Evolutionary conservation across 2,329 filamentous ascomycete species (phyloP).

Genomic region (Phialophora verrucosa): DNA sequence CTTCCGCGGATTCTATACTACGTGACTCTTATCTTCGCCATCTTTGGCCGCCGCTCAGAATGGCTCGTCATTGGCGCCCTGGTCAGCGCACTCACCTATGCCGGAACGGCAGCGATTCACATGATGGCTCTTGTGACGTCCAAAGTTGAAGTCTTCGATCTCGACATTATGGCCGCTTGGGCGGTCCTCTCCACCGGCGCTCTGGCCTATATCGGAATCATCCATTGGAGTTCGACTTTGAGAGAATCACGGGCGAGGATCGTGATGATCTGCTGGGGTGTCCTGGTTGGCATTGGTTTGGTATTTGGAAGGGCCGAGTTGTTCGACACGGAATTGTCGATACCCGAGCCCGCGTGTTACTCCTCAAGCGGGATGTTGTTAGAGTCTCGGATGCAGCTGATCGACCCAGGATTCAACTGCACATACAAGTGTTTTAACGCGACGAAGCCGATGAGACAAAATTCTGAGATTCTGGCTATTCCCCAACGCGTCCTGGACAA

Average conservation of each 20-base stretch:
- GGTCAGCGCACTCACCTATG: constrained; percentile 41
- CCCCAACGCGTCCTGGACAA: constrained; percentile 34
- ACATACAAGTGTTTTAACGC: constrained; percentile 41
- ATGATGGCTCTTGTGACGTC: constrained; percentile 39
- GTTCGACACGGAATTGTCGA: constrained; percentile 30
- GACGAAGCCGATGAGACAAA: constrained; percentile 37
- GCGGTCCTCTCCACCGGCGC: constrained; percentile 40
- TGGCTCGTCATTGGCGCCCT: constrained; percentile 43
- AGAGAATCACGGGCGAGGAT: constrained; percentile 36
- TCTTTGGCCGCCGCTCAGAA: constrained; percentile 40
- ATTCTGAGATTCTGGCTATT: constrained; percentile 37
- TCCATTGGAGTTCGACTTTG: constrained; percentile 40
- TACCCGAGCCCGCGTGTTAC: constrained; percentile 38
- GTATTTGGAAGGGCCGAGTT: constrained; percentile 37
- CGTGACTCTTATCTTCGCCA: constrained; percentile 40
- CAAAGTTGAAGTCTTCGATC: constrained; percentile 37
- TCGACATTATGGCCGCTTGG: constrained; percentile 41
- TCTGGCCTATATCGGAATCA: constrained; percentile 39
- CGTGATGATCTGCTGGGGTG: constrained; percentile 40
- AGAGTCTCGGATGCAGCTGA: constrained; percentile 32
- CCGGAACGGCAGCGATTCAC: constrained; percentile 41
- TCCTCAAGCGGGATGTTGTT: constrained; percentile 37
- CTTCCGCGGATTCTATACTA: constrained; percentile 42
- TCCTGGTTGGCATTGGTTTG: constrained; percentile 36
- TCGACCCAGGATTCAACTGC: constrained; percentile 39